Percentiles rank a stretch among this genome's conserved stretches.
Evolutionary conservation across 345 rosid genomes (phyloP).

Genomic region (Cardiospermum halicacabum): DNA sequence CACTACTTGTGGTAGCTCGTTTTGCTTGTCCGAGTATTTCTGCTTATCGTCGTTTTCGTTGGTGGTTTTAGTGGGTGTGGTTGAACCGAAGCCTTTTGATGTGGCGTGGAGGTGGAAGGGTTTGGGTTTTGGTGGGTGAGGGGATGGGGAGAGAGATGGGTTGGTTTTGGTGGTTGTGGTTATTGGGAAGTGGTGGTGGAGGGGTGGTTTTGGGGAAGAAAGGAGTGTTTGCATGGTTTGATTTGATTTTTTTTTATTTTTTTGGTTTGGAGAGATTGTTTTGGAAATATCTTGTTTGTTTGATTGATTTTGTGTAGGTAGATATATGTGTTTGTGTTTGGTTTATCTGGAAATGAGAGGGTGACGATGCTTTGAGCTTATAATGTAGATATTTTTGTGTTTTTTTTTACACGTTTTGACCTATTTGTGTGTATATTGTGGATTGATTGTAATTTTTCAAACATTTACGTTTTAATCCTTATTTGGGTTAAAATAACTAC

Average conservation of each 20-base stretch:
- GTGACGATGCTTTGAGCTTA: constrained; percentile 5
- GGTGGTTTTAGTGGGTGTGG: background rate
- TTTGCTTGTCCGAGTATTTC: no score
- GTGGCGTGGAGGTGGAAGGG: constrained; percentile 34
- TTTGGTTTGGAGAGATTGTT: background rate
- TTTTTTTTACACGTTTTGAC: no score
- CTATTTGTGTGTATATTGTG: no score
- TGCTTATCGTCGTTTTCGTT: constrained; percentile 30
- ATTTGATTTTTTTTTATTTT: background rate
- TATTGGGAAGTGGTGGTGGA: constrained; percentile 21
- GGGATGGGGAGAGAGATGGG: constrained; percentile 11
- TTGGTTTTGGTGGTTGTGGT: constrained; percentile 1
- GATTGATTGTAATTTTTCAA: no score
- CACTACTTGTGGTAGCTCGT: constrained; percentile 45
- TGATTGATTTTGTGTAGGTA: no score
- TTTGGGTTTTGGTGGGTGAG: constrained; percentile 15
- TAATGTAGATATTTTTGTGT: no score
- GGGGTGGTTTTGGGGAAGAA: constrained; percentile 24
- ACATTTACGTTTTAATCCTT: no score
- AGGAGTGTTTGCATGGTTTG: constrained; percentile 37
- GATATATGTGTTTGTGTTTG: no score
- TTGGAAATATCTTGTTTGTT: background rate
- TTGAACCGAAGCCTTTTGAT: constrained; percentile 39
- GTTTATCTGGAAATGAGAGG: no score
- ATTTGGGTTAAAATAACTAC: no score